A percentile compares a stretch with the other conserved stretches of the same genome.
Evolutionary conservation across 1,284 basidiomycete genomes (phyloP).

Genomic region (Pseudozyma hubeiensis): DNA sequence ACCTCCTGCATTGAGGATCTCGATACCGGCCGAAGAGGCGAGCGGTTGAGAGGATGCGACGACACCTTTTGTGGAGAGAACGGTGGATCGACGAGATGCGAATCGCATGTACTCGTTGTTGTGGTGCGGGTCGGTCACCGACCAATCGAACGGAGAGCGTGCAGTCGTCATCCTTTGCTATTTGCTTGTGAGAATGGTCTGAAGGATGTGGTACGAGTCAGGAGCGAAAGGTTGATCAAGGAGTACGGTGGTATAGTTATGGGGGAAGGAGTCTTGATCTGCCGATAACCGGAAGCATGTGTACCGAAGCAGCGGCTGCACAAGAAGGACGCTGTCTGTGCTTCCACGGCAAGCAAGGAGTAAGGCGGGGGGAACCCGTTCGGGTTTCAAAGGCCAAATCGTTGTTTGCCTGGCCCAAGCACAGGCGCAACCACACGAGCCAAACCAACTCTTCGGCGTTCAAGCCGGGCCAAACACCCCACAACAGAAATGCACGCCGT

Average conservation of each 20-base stretch:
- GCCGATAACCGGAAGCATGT: neutral
- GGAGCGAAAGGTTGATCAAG: neutral
- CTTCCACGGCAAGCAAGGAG: neutral
- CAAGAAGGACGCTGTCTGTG: neutral
- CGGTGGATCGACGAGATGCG: slow-evolving; percentile 58
- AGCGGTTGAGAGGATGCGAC: slow-evolving; percentile 91
- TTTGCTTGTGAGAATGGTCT: neutral
- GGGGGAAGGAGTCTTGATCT: too few species aligned
- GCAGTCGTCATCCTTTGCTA: slow-evolving; percentile 7
- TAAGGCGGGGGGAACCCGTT: slow-evolving; percentile 1
- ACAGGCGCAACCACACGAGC: neutral
- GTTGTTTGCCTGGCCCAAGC: slow-evolving; percentile 10
- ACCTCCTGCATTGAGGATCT: slow-evolving; percentile 87
- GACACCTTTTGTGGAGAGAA: slow-evolving; percentile 78
- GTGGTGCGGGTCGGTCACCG: slow-evolving; percentile 40
- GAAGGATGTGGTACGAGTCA: neutral
- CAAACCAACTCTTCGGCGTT: neutral
- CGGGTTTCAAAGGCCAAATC: neutral
- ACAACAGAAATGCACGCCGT: neutral
- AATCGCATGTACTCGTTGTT: slow-evolving; percentile 43
- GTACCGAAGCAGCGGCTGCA: neutral
- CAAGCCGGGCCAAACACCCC: slow-evolving; percentile 3
- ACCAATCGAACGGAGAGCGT: slow-evolving; percentile 45
- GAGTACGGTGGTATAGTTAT: too few species aligned
- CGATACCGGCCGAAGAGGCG: slow-evolving; percentile 86